These are phyloP conservation scores for Fraxinus latifolia DNA, from an alignment of 305 asterid species.

Conservation along the genomic window DNA sequence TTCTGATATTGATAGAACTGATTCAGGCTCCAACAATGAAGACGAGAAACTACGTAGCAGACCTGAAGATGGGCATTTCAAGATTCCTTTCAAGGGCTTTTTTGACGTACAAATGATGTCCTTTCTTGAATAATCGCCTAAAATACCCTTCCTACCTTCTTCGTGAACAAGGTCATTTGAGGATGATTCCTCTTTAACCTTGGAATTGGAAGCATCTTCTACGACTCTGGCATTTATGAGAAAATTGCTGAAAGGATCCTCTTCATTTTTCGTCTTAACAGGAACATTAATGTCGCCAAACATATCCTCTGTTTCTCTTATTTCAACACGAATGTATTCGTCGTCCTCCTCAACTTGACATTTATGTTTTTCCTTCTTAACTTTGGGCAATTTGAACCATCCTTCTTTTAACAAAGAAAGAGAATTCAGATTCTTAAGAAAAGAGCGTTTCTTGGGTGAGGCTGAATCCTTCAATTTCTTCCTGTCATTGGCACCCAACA, in stretches of 20 bases:
- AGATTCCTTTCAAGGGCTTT: conserved; percentile 53
- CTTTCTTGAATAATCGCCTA: neutral
- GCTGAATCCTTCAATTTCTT: conserved; percentile 19
- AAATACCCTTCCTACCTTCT: conserved; percentile 15
- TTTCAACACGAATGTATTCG: conserved; percentile 16
- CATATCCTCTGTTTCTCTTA: conserved; percentile 24
- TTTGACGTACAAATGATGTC: neutral
- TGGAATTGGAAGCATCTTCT: neutral
- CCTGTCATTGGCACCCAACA: conserved; percentile 37
- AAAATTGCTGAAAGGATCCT: conserved; percentile 13
- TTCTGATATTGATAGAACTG: conserved; percentile 14
- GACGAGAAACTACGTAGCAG: conserved; percentile 20
- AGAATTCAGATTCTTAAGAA: conserved; percentile 29
- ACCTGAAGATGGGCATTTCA: conserved; percentile 43
- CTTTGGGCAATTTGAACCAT: conserved; percentile 35
- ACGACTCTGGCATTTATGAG: neutral
- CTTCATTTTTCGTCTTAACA: neutral
- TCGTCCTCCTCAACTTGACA: conserved; percentile 8
- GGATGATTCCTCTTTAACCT: neutral
- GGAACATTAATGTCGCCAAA: conserved; percentile 15
- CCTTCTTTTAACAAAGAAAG: conserved; percentile 40
- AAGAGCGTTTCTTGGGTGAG: conserved; percentile 25
- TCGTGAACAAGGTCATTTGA: conserved; percentile 2
- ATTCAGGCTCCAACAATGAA: conserved; percentile 14
- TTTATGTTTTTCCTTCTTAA: conserved; percentile 17